Conservation (phyloP, 352 stramenopile genomes). For the Globisporangium sylvaticum region DNA sequence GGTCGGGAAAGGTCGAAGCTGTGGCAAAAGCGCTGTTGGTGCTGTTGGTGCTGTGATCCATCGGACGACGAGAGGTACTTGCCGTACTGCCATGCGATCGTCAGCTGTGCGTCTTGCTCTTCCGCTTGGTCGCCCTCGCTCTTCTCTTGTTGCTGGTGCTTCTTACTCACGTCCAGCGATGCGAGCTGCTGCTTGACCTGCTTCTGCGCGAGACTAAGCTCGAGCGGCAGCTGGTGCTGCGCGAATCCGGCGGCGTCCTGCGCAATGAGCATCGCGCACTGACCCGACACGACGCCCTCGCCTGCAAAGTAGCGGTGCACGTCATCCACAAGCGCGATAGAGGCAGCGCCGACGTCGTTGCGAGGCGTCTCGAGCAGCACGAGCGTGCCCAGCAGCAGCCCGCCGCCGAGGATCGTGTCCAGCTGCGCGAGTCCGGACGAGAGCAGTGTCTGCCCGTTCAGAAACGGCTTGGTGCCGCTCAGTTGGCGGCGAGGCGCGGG, state of each 20-base stretch:
- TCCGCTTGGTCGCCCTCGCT: not conserved
- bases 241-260: slow-evolving; percentile 40
- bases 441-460: slow-evolving; percentile 62
- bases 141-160: slow-evolving; percentile 7
- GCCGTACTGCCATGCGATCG: slow-evolving; percentile 76
- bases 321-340: slow-evolving; percentile 36
- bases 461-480: slow-evolving; percentile 58
- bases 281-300: slow-evolving; percentile 43
- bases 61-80: slow-evolving; percentile 40
- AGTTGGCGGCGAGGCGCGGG: slow-evolving; percentile 6
- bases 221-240: slow-evolving; percentile 39
- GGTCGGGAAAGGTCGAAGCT: slow-evolving; percentile 64
- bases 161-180: not conserved
- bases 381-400: slow-evolving; percentile 46
- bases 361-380: slow-evolving; percentile 42
- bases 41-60: slow-evolving; percentile 3
- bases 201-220: slow-evolving; percentile 63
- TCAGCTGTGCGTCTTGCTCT: slow-evolving; percentile 26
- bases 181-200: slow-evolving; percentile 58
- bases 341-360: slow-evolving; percentile 17
- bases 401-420: slow-evolving; percentile 51
- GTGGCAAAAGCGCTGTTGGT: slow-evolving; percentile 53
- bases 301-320: slow-evolving; percentile 64
- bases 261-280: slow-evolving; percentile 32
- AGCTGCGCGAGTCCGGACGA: slow-evolving; percentile 51